These are phyloP conservation scores for Wallacemonas collosoma DNA, from an alignment of 208 protist genomes.

Conservation along the genomic window DNA sequence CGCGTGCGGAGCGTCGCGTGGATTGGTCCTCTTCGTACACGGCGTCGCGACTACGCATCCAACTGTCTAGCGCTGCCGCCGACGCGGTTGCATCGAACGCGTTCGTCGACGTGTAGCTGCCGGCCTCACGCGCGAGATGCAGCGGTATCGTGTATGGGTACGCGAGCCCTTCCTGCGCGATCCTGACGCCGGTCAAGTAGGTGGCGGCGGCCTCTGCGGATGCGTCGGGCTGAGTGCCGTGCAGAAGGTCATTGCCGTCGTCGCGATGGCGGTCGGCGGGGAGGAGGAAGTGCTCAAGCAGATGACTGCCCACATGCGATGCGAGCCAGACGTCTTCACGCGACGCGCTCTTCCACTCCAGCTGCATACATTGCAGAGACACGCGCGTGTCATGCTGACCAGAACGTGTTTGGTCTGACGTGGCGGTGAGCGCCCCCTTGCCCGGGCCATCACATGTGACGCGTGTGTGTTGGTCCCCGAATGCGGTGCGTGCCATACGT, in stretches of 20 bases:
- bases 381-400: not conserved
- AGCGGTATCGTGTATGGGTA: constrained; percentile 8
- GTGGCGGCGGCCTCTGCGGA: constrained; percentile 6
- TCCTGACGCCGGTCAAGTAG: constrained; percentile 24
- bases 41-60: constrained; percentile 5
- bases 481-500: no score
- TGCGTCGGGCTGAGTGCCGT: not conserved
- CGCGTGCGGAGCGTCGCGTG: not conserved
- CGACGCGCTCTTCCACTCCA: constrained; percentile 19
- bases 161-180: constrained; percentile 25
- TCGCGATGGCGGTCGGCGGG: constrained; percentile 31
- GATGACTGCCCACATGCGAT: constrained; percentile 4
- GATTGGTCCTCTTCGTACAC: not conserved
- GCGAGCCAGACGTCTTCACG: constrained; percentile 20
- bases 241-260: constrained; percentile 23
- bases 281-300: constrained; percentile 21
- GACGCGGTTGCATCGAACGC: not conserved
- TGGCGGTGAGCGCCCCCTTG: no score
- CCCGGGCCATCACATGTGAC: no score
- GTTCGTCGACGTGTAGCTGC: constrained; percentile 4
- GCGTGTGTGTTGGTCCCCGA: no score
- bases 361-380: not conserved
- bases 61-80: not conserved
- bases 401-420: no score
- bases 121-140: not conserved